A percentile compares a stretch with the other conserved stretches of the same genome.
Evolutionary conservation across 2,329 filamentous ascomycete species (phyloP).

Genomic region (Dactylonectria estremocensis): DNA sequence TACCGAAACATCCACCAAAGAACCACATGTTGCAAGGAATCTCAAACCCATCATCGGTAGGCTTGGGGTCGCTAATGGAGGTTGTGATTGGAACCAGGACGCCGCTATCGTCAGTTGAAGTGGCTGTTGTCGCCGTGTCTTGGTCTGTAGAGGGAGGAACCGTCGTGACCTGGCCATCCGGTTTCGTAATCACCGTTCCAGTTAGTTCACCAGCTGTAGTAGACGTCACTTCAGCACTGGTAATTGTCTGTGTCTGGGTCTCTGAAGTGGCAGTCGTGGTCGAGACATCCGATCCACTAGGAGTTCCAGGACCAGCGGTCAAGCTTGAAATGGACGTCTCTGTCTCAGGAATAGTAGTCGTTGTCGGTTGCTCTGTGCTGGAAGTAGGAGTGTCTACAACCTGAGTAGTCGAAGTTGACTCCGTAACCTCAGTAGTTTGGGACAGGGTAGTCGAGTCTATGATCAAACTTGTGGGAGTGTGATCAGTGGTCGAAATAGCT

Average conservation of each 20-base stretch:
- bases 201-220: neutral
- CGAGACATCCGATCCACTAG: neutral
- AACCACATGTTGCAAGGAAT: conserved; percentile 9
- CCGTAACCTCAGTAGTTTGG: neutral
- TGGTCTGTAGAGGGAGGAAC: neutral
- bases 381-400: neutral
- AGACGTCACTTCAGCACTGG: neutral
- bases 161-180: neutral
- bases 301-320: neutral
- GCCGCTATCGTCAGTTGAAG: neutral
- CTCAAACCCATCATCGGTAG: neutral
- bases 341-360: neutral
- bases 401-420: neutral
- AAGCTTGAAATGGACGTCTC: neutral
- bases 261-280: neutral
- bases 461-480: neutral
- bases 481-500: no score
- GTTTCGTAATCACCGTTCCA: neutral
- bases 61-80: neutral
- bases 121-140: neutral
- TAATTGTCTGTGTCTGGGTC: neutral
- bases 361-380: neutral
- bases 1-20: neutral
- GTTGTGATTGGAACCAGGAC: neutral
- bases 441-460: no score